phyloP scores from a whole-genome alignment of 208 protist species.

The Trichomonas vaginalis region DNA sequence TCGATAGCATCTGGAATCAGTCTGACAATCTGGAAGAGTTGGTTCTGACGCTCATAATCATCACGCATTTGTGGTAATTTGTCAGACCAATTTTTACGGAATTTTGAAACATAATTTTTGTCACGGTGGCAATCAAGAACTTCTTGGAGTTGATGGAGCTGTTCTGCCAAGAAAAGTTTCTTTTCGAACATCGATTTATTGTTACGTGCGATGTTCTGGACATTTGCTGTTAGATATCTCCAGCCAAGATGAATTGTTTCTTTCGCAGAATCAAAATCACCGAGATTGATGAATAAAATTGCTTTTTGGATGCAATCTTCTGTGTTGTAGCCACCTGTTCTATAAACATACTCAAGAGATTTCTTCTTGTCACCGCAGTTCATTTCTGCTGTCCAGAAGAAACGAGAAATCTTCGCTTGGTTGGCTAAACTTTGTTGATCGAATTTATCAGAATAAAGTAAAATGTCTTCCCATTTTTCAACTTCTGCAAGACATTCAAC shows the following conservation, averaged over 20 bases:
- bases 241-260: background rate
- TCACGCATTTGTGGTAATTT: background rate
- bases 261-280: background rate
- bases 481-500: background rate
- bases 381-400: background rate
- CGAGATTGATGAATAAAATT: background rate
- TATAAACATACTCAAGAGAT: background rate
- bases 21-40: background rate
- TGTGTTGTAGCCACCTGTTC: background rate
- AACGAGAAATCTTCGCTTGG: background rate
- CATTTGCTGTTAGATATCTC: background rate
- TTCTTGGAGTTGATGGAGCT: background rate
- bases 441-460: background rate
- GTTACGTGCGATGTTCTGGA: background rate
- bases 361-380: background rate
- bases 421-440: background rate
- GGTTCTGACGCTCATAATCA: background rate
- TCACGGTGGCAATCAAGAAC: background rate
- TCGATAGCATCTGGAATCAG: background rate
- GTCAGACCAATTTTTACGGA: background rate
- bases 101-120: too few species aligned
- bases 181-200: background rate
- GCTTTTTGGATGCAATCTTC: background rate
- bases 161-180: background rate
- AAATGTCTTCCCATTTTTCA: background rate